phyloP scores from a whole-genome alignment of 768 basidiomycete genomes.

The Lanmaoa rubissima region DNA sequence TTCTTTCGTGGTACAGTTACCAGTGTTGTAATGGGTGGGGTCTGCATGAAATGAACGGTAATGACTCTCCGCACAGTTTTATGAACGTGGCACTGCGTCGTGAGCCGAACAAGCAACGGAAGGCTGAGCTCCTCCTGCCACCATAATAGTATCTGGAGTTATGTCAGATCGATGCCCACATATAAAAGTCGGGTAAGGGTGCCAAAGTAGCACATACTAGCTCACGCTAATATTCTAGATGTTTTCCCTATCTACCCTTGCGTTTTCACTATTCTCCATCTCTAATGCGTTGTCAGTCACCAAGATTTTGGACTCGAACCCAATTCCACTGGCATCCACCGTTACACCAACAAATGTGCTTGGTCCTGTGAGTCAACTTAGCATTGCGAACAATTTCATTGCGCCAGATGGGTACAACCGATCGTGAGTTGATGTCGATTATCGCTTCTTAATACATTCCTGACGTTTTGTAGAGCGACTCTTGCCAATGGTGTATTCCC shows the following conservation, averaged over 20 bases:
- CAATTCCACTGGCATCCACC: background rate
- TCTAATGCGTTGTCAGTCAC: slow-evolving; percentile 5
- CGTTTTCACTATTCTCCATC: slow-evolving; percentile 2
- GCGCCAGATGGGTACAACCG: slow-evolving; percentile 49
- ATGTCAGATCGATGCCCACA: background rate
- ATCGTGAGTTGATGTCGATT: slow-evolving; percentile 26
- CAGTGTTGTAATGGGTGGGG: background rate
- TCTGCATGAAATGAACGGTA: background rate
- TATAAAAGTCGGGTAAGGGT: slow-evolving; percentile 9
- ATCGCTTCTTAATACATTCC: background rate
- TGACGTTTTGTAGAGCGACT: slow-evolving; percentile 34
- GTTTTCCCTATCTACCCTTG: slow-evolving; percentile 7
- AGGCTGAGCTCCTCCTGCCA: background rate
- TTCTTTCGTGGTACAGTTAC: background rate
- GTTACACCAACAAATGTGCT: background rate
- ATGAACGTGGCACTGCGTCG: background rate
- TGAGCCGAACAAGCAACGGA: background rate
- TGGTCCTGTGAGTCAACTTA: slow-evolving; percentile 26
- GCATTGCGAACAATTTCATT: slow-evolving; percentile 38
- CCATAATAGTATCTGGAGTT: background rate
- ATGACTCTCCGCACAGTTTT: background rate
- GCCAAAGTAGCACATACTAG: too few relatives aligned
- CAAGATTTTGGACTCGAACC: background rate
- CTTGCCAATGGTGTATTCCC: slow-evolving; percentile 46
- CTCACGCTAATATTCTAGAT: background rate